These are phyloP conservation scores for Cucurbitaria berberidis DNA, from an alignment of 2,329 filamentous ascomycete species.

Conservation along the genomic window DNA sequence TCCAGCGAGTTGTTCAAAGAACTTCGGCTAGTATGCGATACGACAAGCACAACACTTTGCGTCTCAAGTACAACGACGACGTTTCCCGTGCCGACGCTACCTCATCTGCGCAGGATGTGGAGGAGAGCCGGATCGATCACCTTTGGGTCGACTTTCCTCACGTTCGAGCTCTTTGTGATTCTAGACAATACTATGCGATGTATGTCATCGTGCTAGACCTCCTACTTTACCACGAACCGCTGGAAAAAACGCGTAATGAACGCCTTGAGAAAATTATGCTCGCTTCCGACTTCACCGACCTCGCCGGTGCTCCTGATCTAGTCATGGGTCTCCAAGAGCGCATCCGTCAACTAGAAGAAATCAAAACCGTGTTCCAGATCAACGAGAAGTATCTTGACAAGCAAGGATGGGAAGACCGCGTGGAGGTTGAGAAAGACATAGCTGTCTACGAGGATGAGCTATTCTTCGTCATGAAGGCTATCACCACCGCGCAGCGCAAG, in stretches of 20 bases:
- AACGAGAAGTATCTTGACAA: slow-evolving; percentile 86
- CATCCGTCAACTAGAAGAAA: slow-evolving; percentile 91
- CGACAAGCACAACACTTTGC: slow-evolving; percentile 97
- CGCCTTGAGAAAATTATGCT: slow-evolving; percentile 98
- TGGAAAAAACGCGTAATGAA: slow-evolving; percentile 97
- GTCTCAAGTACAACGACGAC: slow-evolving; percentile 96
- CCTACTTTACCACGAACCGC: slow-evolving; percentile 91
- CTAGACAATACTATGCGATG: slow-evolving; percentile 94
- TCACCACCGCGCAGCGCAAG: slow-evolving; percentile 92
- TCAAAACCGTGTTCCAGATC: slow-evolving; percentile 95
- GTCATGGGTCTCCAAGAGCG: slow-evolving; percentile 89
- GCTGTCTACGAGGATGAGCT: slow-evolving; percentile 92
- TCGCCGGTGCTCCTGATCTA: slow-evolving; percentile 91
- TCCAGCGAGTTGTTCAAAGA: slow-evolving; percentile 94
- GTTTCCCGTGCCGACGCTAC: slow-evolving; percentile 69
- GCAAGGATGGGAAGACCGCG: slow-evolving; percentile 87
- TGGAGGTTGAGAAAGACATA: slow-evolving; percentile 88
- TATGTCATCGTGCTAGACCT: slow-evolving; percentile 98
- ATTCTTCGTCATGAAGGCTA: slow-evolving; percentile 99
- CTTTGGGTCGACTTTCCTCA: slow-evolving; percentile 97
- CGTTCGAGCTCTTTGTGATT: slow-evolving; percentile 93
- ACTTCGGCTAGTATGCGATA: slow-evolving; percentile 94
- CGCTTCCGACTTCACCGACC: slow-evolving; percentile 96
- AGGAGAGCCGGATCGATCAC: slow-evolving; percentile 90
- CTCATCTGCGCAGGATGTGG: slow-evolving; percentile 61